phyloP scores from a whole-genome alignment of 2,329 filamentous ascomycete species.

The Akanthomyces lecanii region DNA sequence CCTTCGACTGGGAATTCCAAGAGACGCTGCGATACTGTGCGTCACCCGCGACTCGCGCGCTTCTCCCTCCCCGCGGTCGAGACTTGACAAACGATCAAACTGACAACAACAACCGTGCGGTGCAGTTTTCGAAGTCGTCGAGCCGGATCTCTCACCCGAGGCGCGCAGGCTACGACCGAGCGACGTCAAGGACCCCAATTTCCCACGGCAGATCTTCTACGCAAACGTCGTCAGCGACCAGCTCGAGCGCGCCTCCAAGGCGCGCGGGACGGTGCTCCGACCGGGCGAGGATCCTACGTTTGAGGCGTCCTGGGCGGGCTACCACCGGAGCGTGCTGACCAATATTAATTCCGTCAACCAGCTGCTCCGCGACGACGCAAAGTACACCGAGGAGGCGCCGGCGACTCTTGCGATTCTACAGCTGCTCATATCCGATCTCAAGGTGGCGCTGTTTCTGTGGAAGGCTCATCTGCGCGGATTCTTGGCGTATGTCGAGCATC shows the following conservation, averaged over 20 bases:
- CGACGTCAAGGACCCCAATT: not conserved
- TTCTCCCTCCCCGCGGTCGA: not conserved
- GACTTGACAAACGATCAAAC: too few relatives aligned
- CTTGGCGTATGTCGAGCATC: not conserved
- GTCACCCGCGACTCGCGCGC: not conserved
- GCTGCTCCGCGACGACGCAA: not conserved
- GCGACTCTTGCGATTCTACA: slow-evolving; percentile 4
- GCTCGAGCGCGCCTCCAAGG: not conserved
- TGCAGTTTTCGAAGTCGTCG: not conserved
- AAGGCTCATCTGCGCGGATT: not conserved
- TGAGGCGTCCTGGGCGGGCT: not conserved
- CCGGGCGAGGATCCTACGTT: slow-evolving; percentile 4
- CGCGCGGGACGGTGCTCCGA: not conserved
- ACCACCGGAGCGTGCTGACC: not conserved
- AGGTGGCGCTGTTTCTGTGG: not conserved
- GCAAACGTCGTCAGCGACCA: not conserved
- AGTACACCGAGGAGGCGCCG: not conserved
- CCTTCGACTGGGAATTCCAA: not conserved
- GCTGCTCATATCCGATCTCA: not conserved
- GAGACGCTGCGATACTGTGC: not conserved
- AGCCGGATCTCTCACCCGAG: not conserved
- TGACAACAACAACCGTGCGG: too few relatives aligned
- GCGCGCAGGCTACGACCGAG: not conserved
- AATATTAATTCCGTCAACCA: not conserved
- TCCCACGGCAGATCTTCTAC: not conserved